Conservation (phyloP, 75 land plant species). For the Pinus albicaulis region DNA sequence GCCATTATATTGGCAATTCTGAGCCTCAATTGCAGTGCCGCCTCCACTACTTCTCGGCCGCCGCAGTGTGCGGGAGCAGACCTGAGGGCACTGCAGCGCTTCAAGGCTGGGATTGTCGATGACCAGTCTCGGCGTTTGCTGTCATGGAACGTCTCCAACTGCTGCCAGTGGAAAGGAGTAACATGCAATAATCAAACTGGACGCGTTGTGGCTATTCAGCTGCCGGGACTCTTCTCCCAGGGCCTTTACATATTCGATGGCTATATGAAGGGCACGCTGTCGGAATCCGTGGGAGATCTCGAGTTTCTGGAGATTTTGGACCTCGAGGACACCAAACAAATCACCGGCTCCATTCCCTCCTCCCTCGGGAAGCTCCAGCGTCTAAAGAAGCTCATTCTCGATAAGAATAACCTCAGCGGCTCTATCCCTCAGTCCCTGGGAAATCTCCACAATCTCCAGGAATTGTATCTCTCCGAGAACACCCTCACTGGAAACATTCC, state of each 20-base stretch:
- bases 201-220: constrained; percentile 27
- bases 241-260: no score
- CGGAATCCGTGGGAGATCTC: no score
- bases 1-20: no score
- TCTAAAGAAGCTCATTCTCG: constrained; percentile 11
- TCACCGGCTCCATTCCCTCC: constrained; percentile 49
- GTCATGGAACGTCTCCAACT: constrained; percentile 36
- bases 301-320: constrained; percentile 20
- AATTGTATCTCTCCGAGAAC: no score
- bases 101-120: constrained; percentile 28
- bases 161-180: constrained; percentile 43
- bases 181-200: constrained; percentile 22
- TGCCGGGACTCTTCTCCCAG: constrained; percentile 21
- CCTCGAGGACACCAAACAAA: constrained; percentile 29
- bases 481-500: no score
- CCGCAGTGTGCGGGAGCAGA: constrained; percentile 24
- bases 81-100: constrained; percentile 22
- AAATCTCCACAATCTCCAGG: constrained; percentile 9
- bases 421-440: constrained; percentile 22
- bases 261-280: no score
- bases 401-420: constrained; percentile 24
- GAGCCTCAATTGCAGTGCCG: no score
- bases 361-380: neutral
- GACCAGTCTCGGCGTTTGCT: constrained; percentile 25
- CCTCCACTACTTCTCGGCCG: constrained; percentile 3